phyloP scores from a whole-genome alignment of 176 grass and related monocot genomes.

The Cocos nucifera region DNA sequence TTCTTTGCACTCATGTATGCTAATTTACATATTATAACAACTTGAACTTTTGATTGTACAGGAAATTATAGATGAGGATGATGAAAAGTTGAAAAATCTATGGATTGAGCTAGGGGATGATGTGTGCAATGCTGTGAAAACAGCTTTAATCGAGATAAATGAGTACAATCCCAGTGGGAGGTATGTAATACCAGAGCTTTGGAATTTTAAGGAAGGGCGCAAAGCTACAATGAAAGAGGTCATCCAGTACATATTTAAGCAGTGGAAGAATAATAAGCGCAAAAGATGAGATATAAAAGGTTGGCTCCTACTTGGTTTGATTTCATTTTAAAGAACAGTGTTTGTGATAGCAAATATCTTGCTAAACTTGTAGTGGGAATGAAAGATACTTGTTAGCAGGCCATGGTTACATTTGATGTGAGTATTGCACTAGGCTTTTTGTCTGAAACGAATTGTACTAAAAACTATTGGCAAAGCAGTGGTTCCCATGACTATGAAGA shows the following conservation, averaged over 20 bases:
- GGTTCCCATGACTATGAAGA: too few species aligned
- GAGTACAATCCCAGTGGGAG: conserved; percentile 74
- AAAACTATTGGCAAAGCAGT: too few species aligned
- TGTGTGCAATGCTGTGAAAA: conserved; percentile 80
- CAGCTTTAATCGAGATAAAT: conserved; percentile 50
- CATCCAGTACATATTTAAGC: conserved; percentile 43
- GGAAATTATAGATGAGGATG: conserved; percentile 67
- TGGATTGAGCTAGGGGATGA: conserved; percentile 66
- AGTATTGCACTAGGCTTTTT: too few species aligned
- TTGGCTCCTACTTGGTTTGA: background rate
- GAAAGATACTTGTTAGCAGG: too few species aligned
- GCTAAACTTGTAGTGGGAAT: too few species aligned
- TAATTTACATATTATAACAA: too few species aligned
- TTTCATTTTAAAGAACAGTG: background rate
- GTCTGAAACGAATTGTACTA: too few species aligned
- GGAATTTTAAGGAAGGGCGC: conserved; percentile 59
- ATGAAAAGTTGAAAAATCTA: conserved; percentile 42
- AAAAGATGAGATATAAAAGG: conserved; percentile 24
- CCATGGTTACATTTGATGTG: too few species aligned
- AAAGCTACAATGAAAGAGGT: conserved; percentile 80
- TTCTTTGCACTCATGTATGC: too few species aligned
- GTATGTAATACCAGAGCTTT: conserved; percentile 55
- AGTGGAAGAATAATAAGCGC: conserved; percentile 29
- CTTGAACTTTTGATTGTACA: conserved; percentile 12
- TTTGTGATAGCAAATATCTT: too few species aligned